Conservation (phyloP, 169 alveolate genomes). For the Plasmodium gonderi region DNA sequence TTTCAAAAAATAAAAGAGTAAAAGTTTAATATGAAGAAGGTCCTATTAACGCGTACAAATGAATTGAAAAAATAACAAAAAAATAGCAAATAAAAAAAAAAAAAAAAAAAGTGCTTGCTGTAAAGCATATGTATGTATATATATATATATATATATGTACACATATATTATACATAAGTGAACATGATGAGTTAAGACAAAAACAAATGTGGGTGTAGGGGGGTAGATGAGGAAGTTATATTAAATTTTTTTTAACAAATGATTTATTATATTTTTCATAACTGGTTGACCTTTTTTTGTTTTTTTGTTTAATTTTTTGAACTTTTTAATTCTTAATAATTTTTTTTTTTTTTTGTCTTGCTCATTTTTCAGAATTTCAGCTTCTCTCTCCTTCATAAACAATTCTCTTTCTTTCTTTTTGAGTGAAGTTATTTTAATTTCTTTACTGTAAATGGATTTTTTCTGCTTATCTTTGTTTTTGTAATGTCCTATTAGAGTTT, state of each 20-base stretch:
- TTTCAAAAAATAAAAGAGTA: too few species aligned
- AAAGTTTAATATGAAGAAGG: too few species aligned
- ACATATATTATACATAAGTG: background rate
- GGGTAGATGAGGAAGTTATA: too few species aligned
- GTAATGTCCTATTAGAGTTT: background rate
- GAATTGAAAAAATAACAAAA: too few species aligned
- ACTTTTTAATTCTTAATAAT: conserved; percentile 12
- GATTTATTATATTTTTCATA: conserved; percentile 58
- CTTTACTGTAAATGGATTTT: background rate
- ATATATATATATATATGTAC: background rate
- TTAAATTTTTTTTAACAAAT: conserved; percentile 56
- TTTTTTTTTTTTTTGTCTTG: conserved; percentile 17
- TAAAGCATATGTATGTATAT: background rate
- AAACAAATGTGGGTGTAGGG: too few species aligned
- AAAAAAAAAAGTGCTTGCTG: too few species aligned
- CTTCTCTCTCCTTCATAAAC: conserved; percentile 10
- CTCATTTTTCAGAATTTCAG: background rate
- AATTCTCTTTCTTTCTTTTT: conserved; percentile 1
- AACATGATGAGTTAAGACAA: background rate
- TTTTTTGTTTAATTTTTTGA: background rate
- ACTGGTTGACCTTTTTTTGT: conserved; percentile 62
- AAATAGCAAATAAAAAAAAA: too few species aligned
- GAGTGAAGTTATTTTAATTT: background rate
- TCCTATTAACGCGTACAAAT: too few species aligned
- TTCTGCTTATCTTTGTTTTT: background rate